Conservation (phyloP, 441 rosid species). For the Corymbia calophylla region DNA sequence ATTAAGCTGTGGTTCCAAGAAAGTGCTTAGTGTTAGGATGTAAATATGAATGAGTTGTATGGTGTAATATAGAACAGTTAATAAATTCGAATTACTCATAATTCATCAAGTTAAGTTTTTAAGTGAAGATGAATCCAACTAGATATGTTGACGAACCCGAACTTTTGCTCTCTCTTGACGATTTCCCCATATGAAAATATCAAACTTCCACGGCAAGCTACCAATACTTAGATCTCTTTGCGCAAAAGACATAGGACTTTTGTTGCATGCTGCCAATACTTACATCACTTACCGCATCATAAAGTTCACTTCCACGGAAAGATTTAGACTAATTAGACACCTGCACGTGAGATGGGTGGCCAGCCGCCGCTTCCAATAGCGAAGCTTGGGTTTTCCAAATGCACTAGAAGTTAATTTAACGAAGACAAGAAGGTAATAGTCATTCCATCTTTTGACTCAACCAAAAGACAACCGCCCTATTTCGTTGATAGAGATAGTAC, state of each 20-base stretch:
- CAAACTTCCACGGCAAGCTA: too few species aligned
- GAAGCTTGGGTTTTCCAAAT: background rate
- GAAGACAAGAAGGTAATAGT: background rate
- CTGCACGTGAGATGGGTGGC: background rate
- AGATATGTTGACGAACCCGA: too few species aligned
- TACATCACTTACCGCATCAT: background rate
- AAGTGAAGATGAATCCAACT: too few species aligned
- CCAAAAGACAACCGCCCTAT: background rate
- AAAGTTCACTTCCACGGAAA: background rate
- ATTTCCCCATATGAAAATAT: too few species aligned
- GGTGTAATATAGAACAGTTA: too few species aligned
- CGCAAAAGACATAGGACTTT: too few species aligned
- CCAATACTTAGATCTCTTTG: too few species aligned
- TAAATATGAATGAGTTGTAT: too few species aligned
- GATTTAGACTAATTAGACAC: background rate
- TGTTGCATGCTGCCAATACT: too few species aligned
- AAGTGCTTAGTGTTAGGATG: background rate
- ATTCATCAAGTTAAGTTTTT: too few species aligned
- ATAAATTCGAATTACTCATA: too few species aligned
- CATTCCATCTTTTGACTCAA: background rate
- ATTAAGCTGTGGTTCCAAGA: background rate
- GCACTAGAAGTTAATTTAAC: background rate
- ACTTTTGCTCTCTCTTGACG: too few species aligned
- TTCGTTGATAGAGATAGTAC: background rate
- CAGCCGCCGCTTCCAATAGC: background rate